Evolutionary conservation across 2,329 filamentous ascomycete genomes (phyloP), one percentile per base, ranked within the genome.

Genomic region (Xylaria sp.): DNA sequence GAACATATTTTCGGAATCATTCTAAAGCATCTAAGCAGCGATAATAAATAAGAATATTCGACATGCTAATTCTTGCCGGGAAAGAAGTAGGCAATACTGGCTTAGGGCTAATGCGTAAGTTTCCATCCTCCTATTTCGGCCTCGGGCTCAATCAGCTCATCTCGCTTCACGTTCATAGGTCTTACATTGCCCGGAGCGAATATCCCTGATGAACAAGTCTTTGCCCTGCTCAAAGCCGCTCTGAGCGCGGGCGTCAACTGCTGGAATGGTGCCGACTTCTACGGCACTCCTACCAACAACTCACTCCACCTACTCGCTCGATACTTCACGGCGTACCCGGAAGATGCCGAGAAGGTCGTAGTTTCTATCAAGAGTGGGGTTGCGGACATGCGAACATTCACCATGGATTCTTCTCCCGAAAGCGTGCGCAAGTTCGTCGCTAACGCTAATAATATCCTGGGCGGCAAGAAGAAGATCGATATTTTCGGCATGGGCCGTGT

Each of bases 251-350:
- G 65, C 4, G 54, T 64, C 14, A 59, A 68, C 47, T 62, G 51
- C 34, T 68, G 61, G 66, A 68, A 68, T n/a, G 66, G 60, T 30
- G 61, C 66, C 24, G 66, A 65, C 50, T 68, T 68, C 39, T 68
- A 68, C 55, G 87, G 87, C 30, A 76, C 78, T 1, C 81, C 82
- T 0, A 77, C 83, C 1, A 79, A 80, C 64, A 86, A 88, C 75
- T 86, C 84, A 0, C 78, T 88, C 39, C 82, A 84, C 54, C 78
- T 89, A 17, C 74, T 88, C 51, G 81, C 85, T 58, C 79, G 82
- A 39, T 89, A 89, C 76, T 88, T 89, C 73, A 80, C 80, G 21
- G 79, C 82, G 50, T 82, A 88, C 74, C 87, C 86, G 0, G 83
- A 86, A 67, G 84, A 88, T 68, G 85, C 85, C 2, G 78, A 81